Conservation (phyloP, 2,329 filamentous ascomycete species). For the Sclerotinia glacialis region DNA sequence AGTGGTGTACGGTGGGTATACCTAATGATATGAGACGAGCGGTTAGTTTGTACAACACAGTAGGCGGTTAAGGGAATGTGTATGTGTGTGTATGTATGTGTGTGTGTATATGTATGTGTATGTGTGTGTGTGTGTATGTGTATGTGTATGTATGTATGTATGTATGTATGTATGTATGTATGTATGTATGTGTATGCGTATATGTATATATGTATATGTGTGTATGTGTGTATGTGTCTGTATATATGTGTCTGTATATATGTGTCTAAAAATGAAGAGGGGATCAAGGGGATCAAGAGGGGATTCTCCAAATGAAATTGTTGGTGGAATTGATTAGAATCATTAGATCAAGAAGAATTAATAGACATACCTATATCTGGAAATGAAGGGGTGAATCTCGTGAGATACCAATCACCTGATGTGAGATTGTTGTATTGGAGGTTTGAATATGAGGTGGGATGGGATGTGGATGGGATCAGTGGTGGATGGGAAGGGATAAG, state of each 20-base stretch:
- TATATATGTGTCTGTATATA: too few relatives aligned
- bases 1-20: neutral
- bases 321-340: neutral
- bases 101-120: too few relatives aligned
- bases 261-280: too few relatives aligned
- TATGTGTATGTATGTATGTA: too few relatives aligned
- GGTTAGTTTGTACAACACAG: conserved; percentile 1
- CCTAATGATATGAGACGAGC: neutral
- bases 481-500: too few relatives aligned
- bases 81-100: neutral
- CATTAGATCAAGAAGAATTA: neutral
- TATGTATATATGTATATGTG: too few relatives aligned
- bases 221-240: neutral
- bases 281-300: too few relatives aligned
- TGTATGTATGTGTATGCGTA: neutral
- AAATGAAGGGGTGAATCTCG: neutral
- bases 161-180: too few relatives aligned
- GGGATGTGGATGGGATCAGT: too few relatives aligned
- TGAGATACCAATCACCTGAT: neutral
- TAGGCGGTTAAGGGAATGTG: neutral
- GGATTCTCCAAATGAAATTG: neutral
- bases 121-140: neutral
- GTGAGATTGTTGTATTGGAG: neutral
- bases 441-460: neutral
- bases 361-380: neutral